Evolutionary conservation across 345 rosid genomes (phyloP), one percentile per base, ranked within the genome.

Genomic region (Eucalyptus victrix): DNA sequence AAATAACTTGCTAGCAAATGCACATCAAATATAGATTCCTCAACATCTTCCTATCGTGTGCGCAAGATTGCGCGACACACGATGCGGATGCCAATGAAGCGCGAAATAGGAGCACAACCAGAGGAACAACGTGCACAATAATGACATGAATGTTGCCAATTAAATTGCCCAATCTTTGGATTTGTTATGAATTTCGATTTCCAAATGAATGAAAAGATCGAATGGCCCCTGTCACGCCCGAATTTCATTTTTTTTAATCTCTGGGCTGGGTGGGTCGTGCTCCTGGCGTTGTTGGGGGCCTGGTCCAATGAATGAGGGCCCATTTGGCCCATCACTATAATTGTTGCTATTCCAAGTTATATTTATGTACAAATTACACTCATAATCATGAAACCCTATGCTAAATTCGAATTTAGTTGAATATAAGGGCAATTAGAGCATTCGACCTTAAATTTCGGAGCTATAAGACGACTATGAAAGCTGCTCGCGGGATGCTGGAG

Each of bases 331-430:
- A 76, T 40, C 16, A 76, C 10, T 7, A 37, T 3, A 76, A 37
- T 37, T 21, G 83, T 40, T 6, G 47, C 45, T 72, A 21, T 37
- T 76, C 30, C 28, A 19, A 37, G 28, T 37, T 37, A 76, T 76
- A 21, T 3, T 0, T 76, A 40, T 3, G 17, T 6, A 9, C 12
- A 42, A 11, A 76, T 76, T 37, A 12, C 30, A 0, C 45, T 40
- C 30, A 23, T 40, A 40, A 40, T 40, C 47, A 40, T 6, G 47
- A 76, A 76, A 21, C 8, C 28, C 24, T 23, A 21, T 21, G 47
- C 24, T 11, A 21, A 40, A 76, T 76, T 40, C 47, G 28, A 76
- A 76, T 23, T 76, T 40, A 21, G 47, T 21, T 76, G 3, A 23
- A 40, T 21, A 21, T 76, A 1, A 21, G 45, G 45, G 47, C 21